phyloP scores from a whole-genome alignment of 352 stramenopile genomes.

The Blastocystis sp. region DNA sequence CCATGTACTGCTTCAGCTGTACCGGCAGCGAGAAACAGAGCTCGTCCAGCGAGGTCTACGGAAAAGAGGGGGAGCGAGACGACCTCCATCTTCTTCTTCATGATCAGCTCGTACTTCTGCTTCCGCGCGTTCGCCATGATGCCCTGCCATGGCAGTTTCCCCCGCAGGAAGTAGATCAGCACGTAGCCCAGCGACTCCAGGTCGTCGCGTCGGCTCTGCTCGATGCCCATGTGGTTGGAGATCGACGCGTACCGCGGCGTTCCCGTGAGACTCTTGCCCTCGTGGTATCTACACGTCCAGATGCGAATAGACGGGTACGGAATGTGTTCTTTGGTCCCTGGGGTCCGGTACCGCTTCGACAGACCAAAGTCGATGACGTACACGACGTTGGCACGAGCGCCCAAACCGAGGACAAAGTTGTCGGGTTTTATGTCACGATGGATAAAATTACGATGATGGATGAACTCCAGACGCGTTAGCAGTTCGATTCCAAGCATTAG shows the following conservation, averaged over 20 bases:
- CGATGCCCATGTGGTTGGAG: constrained; percentile 83
- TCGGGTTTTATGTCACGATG: constrained; percentile 86
- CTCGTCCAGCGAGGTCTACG: constrained; percentile 59
- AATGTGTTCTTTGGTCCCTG: constrained; percentile 82
- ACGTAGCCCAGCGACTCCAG: constrained; percentile 82
- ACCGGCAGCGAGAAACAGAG: constrained; percentile 62
- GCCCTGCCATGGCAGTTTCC: constrained; percentile 80
- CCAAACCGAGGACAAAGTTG: constrained; percentile 84
- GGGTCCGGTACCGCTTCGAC: constrained; percentile 81
- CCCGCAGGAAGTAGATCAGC: constrained; percentile 82
- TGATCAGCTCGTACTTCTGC: constrained; percentile 85
- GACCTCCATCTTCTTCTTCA: constrained; percentile 77
- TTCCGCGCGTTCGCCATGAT: constrained; percentile 86
- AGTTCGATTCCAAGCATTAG: constrained; percentile 83
- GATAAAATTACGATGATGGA: constrained; percentile 86
- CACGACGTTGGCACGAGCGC: constrained; percentile 75
- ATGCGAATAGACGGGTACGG: constrained; percentile 63
- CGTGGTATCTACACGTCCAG: constrained; percentile 60
- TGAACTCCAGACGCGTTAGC: constrained; percentile 78
- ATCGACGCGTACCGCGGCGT: constrained; percentile 81
- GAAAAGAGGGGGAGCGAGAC: neutral
- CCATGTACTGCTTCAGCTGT: constrained; percentile 62
- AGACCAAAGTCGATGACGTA: constrained; percentile 88
- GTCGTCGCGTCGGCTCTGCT: constrained; percentile 80
- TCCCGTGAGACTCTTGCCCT: constrained; percentile 83